A percentile compares a stretch with the other conserved stretches of the same genome.
These are phyloP conservation scores for Claviceps purpurea DNA, from an alignment of 2,329 filamentous ascomycete genomes.

Conservation along the genomic window DNA sequence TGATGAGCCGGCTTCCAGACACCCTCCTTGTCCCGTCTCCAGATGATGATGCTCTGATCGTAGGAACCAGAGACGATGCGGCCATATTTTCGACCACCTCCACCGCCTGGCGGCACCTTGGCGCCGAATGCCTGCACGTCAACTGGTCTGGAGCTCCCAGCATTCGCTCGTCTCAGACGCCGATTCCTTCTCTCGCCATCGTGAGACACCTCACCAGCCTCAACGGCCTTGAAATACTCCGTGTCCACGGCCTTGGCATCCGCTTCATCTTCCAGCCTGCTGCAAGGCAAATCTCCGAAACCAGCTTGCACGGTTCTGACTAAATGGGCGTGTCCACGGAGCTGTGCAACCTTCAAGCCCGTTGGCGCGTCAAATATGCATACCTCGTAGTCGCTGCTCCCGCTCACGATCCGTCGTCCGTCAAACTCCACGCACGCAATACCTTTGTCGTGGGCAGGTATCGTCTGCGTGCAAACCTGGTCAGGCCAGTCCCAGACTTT, in stretches of 20 bases:
- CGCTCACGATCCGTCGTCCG: constrained; percentile 82
- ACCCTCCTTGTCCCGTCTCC: constrained; percentile 75
- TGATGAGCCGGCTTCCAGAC: constrained; percentile 70
- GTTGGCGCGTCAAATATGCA: constrained; percentile 85
- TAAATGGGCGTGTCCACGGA: constrained; percentile 68
- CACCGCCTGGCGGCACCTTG: constrained; percentile 79
- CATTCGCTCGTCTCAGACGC: constrained; percentile 39
- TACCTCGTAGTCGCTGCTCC: constrained; percentile 90
- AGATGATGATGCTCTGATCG: constrained; percentile 90
- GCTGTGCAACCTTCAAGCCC: constrained; percentile 76
- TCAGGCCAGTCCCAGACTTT: constrained; percentile 89
- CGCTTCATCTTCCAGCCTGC: constrained; percentile 56
- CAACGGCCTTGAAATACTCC: constrained; percentile 52
- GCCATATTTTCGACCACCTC: constrained; percentile 76
- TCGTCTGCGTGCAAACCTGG: constrained; percentile 61
- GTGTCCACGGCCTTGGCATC: constrained; percentile 63
- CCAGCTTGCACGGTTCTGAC: constrained; percentile 92
- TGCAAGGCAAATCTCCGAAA: constrained; percentile 78
- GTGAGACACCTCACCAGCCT: constrained; percentile 33
- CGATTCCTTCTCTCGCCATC: constrained; percentile 18
- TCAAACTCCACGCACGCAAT: constrained; percentile 98
- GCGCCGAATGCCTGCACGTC: constrained; percentile 72
- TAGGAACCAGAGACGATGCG: constrained; percentile 97
- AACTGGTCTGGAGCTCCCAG: constrained; percentile 60
- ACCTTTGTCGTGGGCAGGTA: constrained; percentile 81